Evolutionary conservation across 257 asterid genomes (phyloP).

Genomic region (Fraxinus excelsior): DNA sequence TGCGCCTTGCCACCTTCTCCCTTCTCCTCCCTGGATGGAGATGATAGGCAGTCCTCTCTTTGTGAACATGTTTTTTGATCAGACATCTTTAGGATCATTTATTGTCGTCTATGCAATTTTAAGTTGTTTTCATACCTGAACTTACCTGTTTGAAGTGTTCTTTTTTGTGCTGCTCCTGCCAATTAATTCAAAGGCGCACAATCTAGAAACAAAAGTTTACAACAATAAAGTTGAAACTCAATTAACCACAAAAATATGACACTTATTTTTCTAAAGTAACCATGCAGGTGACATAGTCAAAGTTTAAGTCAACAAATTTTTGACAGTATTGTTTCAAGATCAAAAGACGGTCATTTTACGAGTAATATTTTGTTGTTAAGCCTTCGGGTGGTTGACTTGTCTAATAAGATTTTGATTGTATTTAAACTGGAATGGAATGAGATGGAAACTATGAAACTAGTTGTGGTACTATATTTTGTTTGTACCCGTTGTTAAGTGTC

Average conservation of each 20-base stretch:
- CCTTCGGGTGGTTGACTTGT: background rate
- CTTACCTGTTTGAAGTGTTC: background rate
- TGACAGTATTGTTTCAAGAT: background rate
- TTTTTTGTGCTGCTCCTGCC: background rate
- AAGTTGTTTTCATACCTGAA: slow-evolving; percentile 1
- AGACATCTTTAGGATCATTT: background rate
- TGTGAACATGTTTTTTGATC: background rate
- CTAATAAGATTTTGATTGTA: background rate
- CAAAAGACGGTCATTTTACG: background rate
- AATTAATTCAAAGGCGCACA: background rate
- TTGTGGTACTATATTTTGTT: background rate
- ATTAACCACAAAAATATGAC: background rate
- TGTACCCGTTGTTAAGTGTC: background rate
- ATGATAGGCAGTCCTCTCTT: background rate
- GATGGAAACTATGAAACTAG: background rate
- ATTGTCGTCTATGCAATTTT: slow-evolving; percentile 1
- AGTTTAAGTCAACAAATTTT: background rate
- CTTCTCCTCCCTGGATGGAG: background rate
- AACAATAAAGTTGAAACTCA: background rate
- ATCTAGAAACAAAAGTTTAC: background rate
- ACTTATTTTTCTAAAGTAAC: background rate
- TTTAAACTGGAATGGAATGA: background rate
- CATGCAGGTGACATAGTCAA: background rate
- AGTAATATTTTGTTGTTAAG: background rate
- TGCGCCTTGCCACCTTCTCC: background rate